A percentile compares a stretch with the other conserved stretches of the same genome.
These are phyloP conservation scores for Chaetomiaceae sp. DNA, from an alignment of 2,329 filamentous ascomycete species.

Conservation along the genomic window DNA sequence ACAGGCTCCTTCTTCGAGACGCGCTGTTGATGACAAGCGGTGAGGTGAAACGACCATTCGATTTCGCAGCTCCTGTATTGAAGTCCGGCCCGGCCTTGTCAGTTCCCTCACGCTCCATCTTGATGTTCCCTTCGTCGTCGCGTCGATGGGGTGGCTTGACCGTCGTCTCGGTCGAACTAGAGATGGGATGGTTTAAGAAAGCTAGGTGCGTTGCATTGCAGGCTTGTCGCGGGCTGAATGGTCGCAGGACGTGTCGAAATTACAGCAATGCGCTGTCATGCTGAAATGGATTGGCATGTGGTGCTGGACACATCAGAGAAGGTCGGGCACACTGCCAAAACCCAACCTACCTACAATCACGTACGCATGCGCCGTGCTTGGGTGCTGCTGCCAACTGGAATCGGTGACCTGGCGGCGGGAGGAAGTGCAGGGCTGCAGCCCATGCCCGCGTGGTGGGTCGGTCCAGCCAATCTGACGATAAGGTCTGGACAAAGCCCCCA, in stretches of 20 bases:
- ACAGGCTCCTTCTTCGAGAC: constrained; percentile 39
- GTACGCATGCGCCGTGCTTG: not conserved
- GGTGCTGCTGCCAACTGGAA: not conserved
- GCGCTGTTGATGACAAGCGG: constrained; percentile 38
- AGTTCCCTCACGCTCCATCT: constrained; percentile 28
- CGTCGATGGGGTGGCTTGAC: not conserved
- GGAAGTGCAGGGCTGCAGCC: not conserved
- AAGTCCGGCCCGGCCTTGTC: constrained; percentile 8
- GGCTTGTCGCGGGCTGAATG: not conserved
- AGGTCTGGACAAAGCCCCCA: too few species aligned
- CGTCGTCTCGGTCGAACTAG: not conserved
- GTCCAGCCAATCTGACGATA: too few species aligned
- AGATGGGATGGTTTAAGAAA: not conserved
- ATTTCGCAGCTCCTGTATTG: constrained; percentile 20
- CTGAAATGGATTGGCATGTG: not conserved
- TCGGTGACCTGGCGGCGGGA: not conserved
- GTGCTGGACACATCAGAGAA: not conserved
- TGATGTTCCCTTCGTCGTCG: not conserved
- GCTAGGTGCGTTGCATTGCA: not conserved
- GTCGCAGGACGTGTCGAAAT: not conserved
- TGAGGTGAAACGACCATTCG: constrained; percentile 28
- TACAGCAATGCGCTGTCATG: constrained; percentile 10
- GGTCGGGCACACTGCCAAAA: not conserved
- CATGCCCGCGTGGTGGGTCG: too few species aligned
- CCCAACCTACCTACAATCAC: not conserved